A percentile compares a stretch with the other conserved stretches of the same genome.
These are phyloP conservation scores for Petrea volubilis DNA, from an alignment of 257 asterid genomes.

Conservation along the genomic window DNA sequence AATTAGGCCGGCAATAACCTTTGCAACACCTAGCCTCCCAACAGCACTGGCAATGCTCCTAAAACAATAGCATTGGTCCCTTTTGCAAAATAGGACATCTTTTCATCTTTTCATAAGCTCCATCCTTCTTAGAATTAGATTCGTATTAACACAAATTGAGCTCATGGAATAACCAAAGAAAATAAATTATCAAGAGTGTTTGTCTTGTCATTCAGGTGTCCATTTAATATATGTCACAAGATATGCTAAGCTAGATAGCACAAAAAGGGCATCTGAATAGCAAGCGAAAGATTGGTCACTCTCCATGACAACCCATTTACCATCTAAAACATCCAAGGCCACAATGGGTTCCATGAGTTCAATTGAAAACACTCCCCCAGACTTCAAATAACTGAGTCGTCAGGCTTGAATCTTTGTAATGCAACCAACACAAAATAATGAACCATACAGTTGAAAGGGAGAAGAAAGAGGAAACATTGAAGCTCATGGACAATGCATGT, in stretches of 20 bases:
- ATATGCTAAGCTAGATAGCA: not conserved
- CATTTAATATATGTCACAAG: no score
- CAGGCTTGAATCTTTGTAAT: not conserved
- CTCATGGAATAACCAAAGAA: no score
- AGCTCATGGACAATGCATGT: not conserved
- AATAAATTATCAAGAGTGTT: not conserved
- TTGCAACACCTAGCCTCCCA: constrained; percentile 5
- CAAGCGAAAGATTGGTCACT: not conserved
- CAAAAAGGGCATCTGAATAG: not conserved
- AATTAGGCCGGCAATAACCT: not conserved
- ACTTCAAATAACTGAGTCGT: not conserved
- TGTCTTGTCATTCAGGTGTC: not conserved
- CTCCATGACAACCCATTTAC: not conserved
- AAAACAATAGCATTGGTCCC: not conserved
- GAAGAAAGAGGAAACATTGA: not conserved
- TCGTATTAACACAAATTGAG: no score
- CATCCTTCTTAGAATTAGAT: no score
- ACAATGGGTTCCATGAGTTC: not conserved
- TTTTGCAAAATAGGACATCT: not conserved
- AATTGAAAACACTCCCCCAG: not conserved
- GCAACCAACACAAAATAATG: not conserved
- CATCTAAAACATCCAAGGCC: not conserved
- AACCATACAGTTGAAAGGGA: not conserved
- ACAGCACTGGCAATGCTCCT: not conserved
- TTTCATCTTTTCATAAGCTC: not conserved